Conservation (phyloP, 2,329 filamentous ascomycete species). For the Pseudogymnoascus sp. region DNA sequence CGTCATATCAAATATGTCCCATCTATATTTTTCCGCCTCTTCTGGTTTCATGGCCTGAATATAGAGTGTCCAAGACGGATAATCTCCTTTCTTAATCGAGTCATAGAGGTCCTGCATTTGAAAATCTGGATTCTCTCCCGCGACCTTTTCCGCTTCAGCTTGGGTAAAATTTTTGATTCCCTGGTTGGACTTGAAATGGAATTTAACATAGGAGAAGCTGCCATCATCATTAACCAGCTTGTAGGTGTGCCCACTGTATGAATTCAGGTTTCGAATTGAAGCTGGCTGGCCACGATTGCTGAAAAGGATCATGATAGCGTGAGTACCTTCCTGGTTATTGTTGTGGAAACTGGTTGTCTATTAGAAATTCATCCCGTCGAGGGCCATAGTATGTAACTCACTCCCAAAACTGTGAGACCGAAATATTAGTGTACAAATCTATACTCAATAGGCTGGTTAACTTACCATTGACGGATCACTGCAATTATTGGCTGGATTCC, state of each 20-base stretch:
- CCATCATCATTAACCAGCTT: conserved; percentile 40
- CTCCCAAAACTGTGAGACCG: conserved; percentile 29
- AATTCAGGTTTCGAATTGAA: conserved; percentile 40
- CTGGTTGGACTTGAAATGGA: conserved; percentile 41
- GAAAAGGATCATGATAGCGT: conserved; percentile 47
- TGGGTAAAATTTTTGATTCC: conserved; percentile 39
- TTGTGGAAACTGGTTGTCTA: conserved; percentile 25
- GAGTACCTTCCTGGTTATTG: conserved; percentile 42
- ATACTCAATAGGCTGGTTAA: background rate
- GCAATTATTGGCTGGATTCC: conserved; percentile 33
- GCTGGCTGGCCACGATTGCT: conserved; percentile 41
- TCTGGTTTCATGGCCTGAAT: conserved; percentile 48
- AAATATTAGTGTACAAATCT: too few species aligned
- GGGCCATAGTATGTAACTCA: background rate
- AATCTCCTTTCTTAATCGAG: conserved; percentile 39
- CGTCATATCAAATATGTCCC: conserved; percentile 50
- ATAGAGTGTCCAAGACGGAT: conserved; percentile 44
- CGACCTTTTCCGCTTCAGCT: conserved; percentile 30
- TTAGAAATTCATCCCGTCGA: too few species aligned
- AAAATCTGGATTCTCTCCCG: conserved; percentile 32
- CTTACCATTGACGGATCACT: conserved; percentile 33
- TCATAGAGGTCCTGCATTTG: conserved; percentile 35
- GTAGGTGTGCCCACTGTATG: conserved; percentile 43
- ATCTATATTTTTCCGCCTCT: conserved; percentile 40
- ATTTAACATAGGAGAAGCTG: conserved; percentile 42